These are phyloP conservation scores for Vinca major DNA, from an alignment of 305 asterid species.

Conservation along the genomic window DNA sequence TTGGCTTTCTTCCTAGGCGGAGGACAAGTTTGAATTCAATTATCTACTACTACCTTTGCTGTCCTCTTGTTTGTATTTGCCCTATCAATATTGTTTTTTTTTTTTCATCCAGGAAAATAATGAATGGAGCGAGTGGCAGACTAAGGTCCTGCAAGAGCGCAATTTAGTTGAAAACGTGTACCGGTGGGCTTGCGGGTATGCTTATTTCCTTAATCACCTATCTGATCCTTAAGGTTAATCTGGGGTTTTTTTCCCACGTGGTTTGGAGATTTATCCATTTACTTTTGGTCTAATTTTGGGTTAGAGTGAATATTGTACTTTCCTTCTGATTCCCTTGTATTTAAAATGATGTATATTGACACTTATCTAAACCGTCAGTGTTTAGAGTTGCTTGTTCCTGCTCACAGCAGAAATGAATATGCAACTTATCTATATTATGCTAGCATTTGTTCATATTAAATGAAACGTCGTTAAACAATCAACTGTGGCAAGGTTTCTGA, in stretches of 20 bases:
- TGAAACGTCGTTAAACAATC: too few species aligned
- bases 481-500: background rate
- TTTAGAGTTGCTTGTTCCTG: background rate
- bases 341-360: background rate
- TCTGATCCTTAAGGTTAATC: background rate
- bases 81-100: slow-evolving; percentile 4
- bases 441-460: too few species aligned
- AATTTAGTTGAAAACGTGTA: slow-evolving; percentile 65
- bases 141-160: slow-evolving; percentile 59
- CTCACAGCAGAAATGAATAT: background rate
- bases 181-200: slow-evolving; percentile 99
- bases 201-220: slow-evolving; percentile 10
- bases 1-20: background rate
- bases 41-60: background rate
- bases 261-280: background rate
- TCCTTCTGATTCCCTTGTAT: background rate
- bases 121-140: slow-evolving; percentile 83
- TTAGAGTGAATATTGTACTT: background rate
- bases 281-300: background rate
- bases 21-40: too few species aligned
- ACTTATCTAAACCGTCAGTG: background rate
- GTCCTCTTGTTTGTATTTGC: background rate
- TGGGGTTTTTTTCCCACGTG: background rate
- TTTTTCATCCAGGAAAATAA: slow-evolving; percentile 44
- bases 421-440: background rate